Base-by-base conservation (phyloP, 192 early-diverging fungal genomes). In the Linderina pennispora region DNA sequence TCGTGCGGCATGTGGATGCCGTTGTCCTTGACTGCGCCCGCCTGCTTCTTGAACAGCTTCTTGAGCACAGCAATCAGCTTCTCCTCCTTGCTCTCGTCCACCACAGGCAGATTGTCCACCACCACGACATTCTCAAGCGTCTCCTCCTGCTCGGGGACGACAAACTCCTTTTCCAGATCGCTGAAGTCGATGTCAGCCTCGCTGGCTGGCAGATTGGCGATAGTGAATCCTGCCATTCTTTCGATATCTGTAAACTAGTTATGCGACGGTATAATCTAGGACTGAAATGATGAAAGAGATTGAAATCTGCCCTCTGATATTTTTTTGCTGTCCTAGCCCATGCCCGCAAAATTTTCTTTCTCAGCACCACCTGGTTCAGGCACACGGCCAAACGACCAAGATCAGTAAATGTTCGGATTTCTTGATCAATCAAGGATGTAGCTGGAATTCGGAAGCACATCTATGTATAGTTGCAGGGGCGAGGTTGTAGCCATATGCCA, bases 1-100 rank as follows among this genome's bases (percentile, higher is more conserved):
- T 85, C 83, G 78, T 79, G 84, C 37, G 96, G 96, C 91, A 99
- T 96, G 55, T 80, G 71, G 34, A 93, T 69, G 24, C 89, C 90
- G 50, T 82, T 68, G 18, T 88, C 83, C 58, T 90, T 88, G 74
- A 95, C 83, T 36, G 76, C 65, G 43, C 85, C 87, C 36, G 48
- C 50, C n/a, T n/a, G n/a, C 55, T 85, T 82, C 45, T 78, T 81
- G 75, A 98, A 94, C 35, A 90, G 74, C 57, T 89, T 92, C 36
- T 77, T 78, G 49, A 85, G 53, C 19, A 82, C 66, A 46, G 52
- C 75, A 21, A 91, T 53, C 40, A 99, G 77, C 71, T 88, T 90
- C 33, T 88, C 88, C 68, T 81, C 75, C 80, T 96, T 99, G 54
- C 62, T 50, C 43, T 81, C 79, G 31, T 94, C 91, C 23, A 96